Evolutionary conservation across 805 yeast species (phyloP).

Genomic region (Candida cerambycidarum): DNA sequence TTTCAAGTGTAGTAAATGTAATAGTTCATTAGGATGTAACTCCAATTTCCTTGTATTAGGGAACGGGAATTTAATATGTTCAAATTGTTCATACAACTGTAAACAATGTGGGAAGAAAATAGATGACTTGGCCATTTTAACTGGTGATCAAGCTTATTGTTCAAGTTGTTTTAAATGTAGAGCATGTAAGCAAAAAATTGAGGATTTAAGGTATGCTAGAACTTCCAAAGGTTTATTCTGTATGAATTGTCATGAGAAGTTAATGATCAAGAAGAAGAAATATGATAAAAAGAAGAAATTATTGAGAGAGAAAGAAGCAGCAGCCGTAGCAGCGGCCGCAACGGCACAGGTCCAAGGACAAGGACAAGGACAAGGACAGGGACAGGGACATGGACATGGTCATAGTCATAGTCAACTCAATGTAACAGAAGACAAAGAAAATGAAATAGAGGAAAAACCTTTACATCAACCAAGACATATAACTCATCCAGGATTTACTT

Average conservation of each 20-base stretch:
- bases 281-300: slow-evolving; percentile 50
- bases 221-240: slow-evolving; percentile 92
- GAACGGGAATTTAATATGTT: slow-evolving; percentile 87
- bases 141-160: slow-evolving; percentile 95
- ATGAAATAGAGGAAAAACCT: slow-evolving; percentile 17
- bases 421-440: neutral
- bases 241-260: slow-evolving; percentile 84
- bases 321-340: neutral
- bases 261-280: slow-evolving; percentile 71
- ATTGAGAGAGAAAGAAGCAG: slow-evolving; percentile 18
- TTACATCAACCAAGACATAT: slow-evolving; percentile 18
- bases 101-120: slow-evolving; percentile 81
- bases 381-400: no score
- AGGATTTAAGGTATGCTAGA: slow-evolving; percentile 86
- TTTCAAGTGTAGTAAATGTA: slow-evolving; percentile 86
- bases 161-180: slow-evolving; percentile 86
- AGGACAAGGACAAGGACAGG: no score
- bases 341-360: no score
- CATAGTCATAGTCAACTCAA: neutral
- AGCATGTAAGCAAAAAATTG: slow-evolving; percentile 81
- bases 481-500: neutral
- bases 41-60: slow-evolving; percentile 90
- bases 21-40: slow-evolving; percentile 74
- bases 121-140: slow-evolving; percentile 88
- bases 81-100: slow-evolving; percentile 90